These are phyloP conservation scores for Arthroderma uncinatum DNA, from an alignment of 2,329 filamentous ascomycete species.

Conservation along the genomic window DNA sequence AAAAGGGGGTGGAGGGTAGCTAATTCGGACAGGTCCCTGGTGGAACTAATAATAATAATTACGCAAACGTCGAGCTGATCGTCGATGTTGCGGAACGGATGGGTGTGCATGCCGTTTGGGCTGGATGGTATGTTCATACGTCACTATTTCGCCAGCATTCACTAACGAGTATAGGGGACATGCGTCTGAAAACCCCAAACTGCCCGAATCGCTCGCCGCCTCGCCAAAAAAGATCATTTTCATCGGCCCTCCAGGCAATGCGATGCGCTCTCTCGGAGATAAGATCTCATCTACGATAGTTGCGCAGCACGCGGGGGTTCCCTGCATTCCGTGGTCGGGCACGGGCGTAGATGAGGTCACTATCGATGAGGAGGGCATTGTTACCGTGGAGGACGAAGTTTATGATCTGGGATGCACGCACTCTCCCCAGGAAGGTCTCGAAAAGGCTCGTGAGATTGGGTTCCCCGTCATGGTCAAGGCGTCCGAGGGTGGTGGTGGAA, in stretches of 20 bases:
- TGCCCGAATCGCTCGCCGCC: conserved; percentile 89
- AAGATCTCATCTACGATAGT: conserved; percentile 99
- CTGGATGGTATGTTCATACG: conserved; percentile 64
- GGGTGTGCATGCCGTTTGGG: conserved; percentile 97
- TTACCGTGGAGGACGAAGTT: conserved; percentile 75
- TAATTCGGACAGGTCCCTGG: conserved; percentile 57
- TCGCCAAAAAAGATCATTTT: conserved; percentile 99
- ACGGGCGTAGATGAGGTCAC: conserved; percentile 74
- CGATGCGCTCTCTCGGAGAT: conserved; percentile 97
- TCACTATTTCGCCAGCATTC: not conserved
- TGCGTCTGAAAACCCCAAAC: conserved; percentile 94
- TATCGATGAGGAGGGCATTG: conserved; percentile 71
- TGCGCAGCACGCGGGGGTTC: conserved; percentile 88
- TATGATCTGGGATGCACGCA: conserved; percentile 87
- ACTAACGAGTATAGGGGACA: conserved; percentile 57
- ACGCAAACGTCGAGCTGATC: conserved; percentile 98
- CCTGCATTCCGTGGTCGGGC: conserved; percentile 99
- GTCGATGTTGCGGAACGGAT: conserved; percentile 97
- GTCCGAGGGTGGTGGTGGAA: conserved; percentile 97
- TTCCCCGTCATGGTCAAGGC: conserved; percentile 99
- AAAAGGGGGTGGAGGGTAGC: too few relatives aligned
- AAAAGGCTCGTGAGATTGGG: conserved; percentile 77
- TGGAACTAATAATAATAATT: conserved; percentile 99
- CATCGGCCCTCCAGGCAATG: conserved; percentile 93
- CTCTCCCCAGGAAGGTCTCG: conserved; percentile 79